These are phyloP conservation scores for Aspergillus quadrilineatus DNA, from an alignment of 2,329 filamentous ascomycete species.

Conservation along the genomic window DNA sequence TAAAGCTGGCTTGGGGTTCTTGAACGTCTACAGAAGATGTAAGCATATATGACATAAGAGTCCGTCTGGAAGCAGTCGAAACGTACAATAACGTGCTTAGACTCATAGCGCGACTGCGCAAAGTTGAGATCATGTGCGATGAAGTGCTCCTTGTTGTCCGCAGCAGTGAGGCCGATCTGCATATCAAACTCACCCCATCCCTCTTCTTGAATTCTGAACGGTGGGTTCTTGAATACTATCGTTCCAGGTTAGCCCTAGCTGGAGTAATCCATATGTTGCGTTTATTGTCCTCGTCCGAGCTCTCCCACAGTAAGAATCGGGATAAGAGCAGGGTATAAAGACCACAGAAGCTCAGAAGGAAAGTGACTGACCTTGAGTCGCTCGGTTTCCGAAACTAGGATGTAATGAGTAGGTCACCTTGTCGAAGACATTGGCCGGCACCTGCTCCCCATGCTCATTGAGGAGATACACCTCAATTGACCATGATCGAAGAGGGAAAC, in stretches of 20 bases:
- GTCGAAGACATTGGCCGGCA: conserved; percentile 80
- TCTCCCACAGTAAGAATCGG: no score
- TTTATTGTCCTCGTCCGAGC: no score
- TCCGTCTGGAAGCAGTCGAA: neutral
- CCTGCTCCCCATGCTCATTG: conserved; percentile 81
- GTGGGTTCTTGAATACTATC: conserved; percentile 74
- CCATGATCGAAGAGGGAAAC: conserved; percentile 92
- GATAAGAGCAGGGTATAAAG: neutral
- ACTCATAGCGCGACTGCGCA: conserved; percentile 74
- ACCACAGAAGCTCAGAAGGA: neutral
- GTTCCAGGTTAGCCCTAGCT: neutral
- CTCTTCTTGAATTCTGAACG: conserved; percentile 87
- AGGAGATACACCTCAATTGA: conserved; percentile 80
- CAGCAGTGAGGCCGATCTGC: conserved; percentile 75
- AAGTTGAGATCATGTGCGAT: conserved; percentile 94
- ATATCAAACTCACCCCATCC: conserved; percentile 99
- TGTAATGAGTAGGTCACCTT: conserved; percentile 93
- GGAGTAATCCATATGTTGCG: neutral
- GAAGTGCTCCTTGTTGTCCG: conserved; percentile 76
- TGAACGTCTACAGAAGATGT: conserved; percentile 62
- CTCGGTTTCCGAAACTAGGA: conserved; percentile 81
- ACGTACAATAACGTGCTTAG: conserved; percentile 69
- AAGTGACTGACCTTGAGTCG: conserved; percentile 70
- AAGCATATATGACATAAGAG: neutral
- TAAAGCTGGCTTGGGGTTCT: conserved; percentile 87